Base-by-base conservation (phyloP, 1,284 basidiomycete species). In the Phellopilus nigrolimitatus region DNA sequence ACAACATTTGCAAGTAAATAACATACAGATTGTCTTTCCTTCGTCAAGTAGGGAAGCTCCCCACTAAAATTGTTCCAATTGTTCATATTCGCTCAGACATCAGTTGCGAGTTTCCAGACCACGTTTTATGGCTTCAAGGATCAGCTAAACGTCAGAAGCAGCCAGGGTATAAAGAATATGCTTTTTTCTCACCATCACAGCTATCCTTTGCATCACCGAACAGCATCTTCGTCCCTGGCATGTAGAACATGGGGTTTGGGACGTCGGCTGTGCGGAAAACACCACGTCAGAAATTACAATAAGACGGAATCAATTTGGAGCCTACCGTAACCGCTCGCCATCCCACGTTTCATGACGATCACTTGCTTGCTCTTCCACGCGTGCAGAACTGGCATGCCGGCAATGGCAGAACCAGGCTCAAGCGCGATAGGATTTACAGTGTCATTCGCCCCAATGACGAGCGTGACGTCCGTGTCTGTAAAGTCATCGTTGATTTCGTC, bases 401-500 rank as follows among this genome's bases (percentile, higher is more conserved):
- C 89, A 57, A 92, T 92, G 8, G 88, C 73, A 53, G 85, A 89
- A 37, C 87, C 88, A 4, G 85, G 77, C 66, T 92, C 88, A n/a
- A 92, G 73, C 17, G 89, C 87, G 57, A 92, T 91, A 8, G 89
- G 89, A 65, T 92, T 92, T 48, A 91, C 88, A 1, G 90, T 92
- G 64, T 92, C 89, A 60, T 92, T 92, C n/a, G 89, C 89, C 40
- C 89, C 89, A 56, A 89, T 88, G 56, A 89, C 88, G 17, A 92
- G 77, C 9, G 85, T 88, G 8, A 92, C 78, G 63, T 92, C 90
- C 0, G 90, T 91, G 28, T 88, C 84, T 49, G 73, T 71, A 66
- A 92, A 92, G 64, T 92, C 90, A 46, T 91, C 88, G 62, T 92
- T 91, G 68, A 92, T 91, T 68, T 92, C 89, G 59, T 92, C 89